phyloP scores from a whole-genome alignment of 371 early-diverging fungal species.

The Mortierella sp. region DNA sequence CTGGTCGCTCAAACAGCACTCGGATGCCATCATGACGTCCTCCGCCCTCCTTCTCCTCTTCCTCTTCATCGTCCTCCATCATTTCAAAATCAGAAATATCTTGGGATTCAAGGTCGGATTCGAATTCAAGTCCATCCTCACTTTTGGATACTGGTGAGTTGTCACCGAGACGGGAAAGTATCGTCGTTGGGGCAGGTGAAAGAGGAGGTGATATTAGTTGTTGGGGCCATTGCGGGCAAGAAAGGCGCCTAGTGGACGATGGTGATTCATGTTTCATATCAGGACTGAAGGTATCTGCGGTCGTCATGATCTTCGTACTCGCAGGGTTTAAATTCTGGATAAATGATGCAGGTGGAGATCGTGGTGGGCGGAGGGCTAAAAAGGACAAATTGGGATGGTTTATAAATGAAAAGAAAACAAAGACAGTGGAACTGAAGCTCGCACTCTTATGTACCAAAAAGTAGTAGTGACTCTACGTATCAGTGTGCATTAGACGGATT shows the following conservation, averaged over 20 bases:
- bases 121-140: not conserved
- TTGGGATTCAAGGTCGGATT: not conserved
- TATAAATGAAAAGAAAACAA: too few relatives aligned
- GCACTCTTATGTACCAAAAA: too few relatives aligned
- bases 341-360: too few relatives aligned
- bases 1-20: slow-evolving; percentile 10
- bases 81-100: not conserved
- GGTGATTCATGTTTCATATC: not conserved
- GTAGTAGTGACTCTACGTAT: too few relatives aligned
- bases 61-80: not conserved
- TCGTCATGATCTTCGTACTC: not conserved
- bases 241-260: not conserved
- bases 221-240: slow-evolving; percentile 5
- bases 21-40: not conserved
- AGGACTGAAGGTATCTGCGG: not conserved
- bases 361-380: too few relatives aligned
- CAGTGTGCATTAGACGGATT: too few relatives aligned
- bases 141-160: slow-evolving; percentile 11
- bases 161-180: too few relatives aligned
- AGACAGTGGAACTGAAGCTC: too few relatives aligned
- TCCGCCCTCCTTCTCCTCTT: not conserved
- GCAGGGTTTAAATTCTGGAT: too few relatives aligned
- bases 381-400: too few relatives aligned
- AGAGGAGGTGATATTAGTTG: slow-evolving; percentile 15
- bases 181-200: slow-evolving; percentile 4